Conservation (phyloP, 2,329 filamentous ascomycete species). For the Fusarium annulatum region DNA sequence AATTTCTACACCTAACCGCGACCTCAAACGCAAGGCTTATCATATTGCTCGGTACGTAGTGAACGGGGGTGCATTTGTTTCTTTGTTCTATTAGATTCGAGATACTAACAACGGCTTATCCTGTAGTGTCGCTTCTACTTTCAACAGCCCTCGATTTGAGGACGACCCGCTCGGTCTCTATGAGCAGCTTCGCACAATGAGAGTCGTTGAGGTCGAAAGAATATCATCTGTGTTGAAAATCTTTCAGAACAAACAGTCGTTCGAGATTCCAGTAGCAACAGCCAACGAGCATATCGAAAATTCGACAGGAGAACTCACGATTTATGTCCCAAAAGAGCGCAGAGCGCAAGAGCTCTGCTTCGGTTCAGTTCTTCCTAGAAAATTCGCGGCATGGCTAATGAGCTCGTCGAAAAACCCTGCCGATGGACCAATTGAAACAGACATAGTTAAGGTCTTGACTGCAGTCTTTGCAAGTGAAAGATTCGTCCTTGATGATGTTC, state of each 20-base stretch:
- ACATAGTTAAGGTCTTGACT: neutral
- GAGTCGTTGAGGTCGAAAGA: neutral
- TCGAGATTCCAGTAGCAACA: neutral
- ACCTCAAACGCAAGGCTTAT: slow-evolving; percentile 26
- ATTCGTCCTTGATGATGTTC: neutral
- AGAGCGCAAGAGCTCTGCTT: neutral
- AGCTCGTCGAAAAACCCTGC: accelerated
- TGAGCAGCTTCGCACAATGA: neutral
- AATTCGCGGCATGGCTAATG: neutral
- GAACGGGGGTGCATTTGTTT: neutral
- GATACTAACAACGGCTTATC: neutral
- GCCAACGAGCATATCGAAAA: neutral
- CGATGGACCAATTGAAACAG: neutral
- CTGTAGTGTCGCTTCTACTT: neutral
- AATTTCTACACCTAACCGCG: slow-evolving; percentile 8
- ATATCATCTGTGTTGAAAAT: neutral
- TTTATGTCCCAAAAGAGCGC: neutral
- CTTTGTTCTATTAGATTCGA: no score
- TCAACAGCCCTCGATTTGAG: neutral
- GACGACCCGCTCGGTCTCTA: neutral
- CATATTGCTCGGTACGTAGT: slow-evolving; percentile 18
- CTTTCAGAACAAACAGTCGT: neutral
- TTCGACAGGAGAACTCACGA: neutral
- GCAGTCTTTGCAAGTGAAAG: neutral
- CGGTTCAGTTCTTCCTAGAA: neutral